Evolutionary conservation across 2,329 filamentous ascomycete genomes (phyloP), one percentile per base, ranked within the genome.

Genomic region (Emergomyces africanus): DNA sequence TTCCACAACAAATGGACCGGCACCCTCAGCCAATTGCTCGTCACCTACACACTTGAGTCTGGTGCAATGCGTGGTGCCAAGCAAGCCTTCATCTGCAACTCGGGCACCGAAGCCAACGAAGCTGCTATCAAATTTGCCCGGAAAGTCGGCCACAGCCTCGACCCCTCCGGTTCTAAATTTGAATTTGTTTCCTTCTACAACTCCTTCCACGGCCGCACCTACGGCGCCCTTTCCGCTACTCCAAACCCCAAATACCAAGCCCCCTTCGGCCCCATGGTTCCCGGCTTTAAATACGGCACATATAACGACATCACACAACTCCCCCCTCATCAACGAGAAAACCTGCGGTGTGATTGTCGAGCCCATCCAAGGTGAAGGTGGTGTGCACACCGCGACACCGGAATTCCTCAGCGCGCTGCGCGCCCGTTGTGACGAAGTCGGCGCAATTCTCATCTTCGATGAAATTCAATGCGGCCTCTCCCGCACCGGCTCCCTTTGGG

Each of bases 1-100:
- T 99, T 97, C 81, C 88, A 96, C 76, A 99, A 97, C 75, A 87
- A 87, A 1, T 96, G 94, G 89, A 96, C 89, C 1, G 92, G 92
- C 37, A 84, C 87, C 1, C 83, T 99, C 57, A 96, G 90, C 63
- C 86, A 94, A 72, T 79, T 90, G 28, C 81, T 99, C 28, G 83
- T 99, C 39, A 82, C 92, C 67, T 86, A 87, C 73, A 99, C 94
- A 0, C 74, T 82, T 58, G 83, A 86, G 67, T 85, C 87, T 0
- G 90, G 90, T 46, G 88, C 81, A 64, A 96, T 97, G 87, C 83
- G 87, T 66, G 83, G 87, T 68, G 90, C 87, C 20, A 79, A 82
- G 23, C 83, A 88, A 59, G 90, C 89, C 2, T 99, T 99, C 70
- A 82, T 99, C 64, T 96, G 90, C 78, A 99, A 99, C 77, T 96